Evolutionary conservation across 1,284 basidiomycete species (phyloP).

Genomic region (Ganoderma multipileum): DNA sequence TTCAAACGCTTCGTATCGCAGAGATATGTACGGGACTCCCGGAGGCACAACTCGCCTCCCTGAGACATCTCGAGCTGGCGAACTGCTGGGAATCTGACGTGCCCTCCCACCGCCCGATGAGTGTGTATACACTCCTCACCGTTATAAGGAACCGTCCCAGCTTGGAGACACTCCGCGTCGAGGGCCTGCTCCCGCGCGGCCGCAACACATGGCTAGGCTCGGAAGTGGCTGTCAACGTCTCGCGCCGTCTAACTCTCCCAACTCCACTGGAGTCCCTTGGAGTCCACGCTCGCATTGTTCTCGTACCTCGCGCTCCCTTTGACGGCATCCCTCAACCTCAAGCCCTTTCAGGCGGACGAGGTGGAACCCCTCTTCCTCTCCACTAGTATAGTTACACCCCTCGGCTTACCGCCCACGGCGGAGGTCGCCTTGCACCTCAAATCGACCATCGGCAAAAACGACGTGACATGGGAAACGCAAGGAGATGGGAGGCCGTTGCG

Average conservation of each 20-base stretch:
- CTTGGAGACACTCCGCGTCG: background rate
- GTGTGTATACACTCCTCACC: background rate
- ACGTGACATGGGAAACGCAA: background rate
- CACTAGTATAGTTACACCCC: background rate
- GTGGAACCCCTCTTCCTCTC: background rate
- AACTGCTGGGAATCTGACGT: background rate
- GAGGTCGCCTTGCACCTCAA: background rate
- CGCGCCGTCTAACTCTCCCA: background rate
- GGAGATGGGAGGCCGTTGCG: background rate
- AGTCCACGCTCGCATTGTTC: background rate
- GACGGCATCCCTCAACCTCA: background rate
- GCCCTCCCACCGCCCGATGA: background rate
- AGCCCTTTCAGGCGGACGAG: background rate
- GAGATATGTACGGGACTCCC: background rate
- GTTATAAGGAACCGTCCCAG: background rate
- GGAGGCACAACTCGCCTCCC: background rate
- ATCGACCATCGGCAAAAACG: background rate
- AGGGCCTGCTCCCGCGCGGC: background rate
- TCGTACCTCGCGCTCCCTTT: background rate
- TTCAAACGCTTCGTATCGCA: background rate
- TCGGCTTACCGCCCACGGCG: background rate
- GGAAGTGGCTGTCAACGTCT: background rate
- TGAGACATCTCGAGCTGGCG: background rate
- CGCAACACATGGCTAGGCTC: background rate
- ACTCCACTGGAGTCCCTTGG: background rate